Evolutionary conservation across 2,329 filamentous ascomycete species (phyloP).

Genomic region (Dothidotthia symphoricarpi): DNA sequence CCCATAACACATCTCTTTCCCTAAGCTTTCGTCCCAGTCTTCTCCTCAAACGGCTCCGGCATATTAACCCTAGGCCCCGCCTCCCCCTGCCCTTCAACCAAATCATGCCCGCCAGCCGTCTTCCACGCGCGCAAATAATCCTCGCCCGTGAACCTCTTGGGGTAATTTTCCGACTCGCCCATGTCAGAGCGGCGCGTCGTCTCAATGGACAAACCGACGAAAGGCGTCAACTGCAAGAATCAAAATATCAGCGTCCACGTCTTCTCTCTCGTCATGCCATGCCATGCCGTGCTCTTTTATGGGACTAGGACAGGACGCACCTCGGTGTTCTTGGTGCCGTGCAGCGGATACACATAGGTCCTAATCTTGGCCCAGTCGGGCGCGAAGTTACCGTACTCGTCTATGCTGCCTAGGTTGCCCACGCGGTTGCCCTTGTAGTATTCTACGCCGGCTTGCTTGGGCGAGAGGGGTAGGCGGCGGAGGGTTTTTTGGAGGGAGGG

Average conservation of each 20-base stretch:
- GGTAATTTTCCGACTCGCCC: constrained; percentile 16
- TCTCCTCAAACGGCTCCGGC: constrained; percentile 30
- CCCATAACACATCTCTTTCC: neutral
- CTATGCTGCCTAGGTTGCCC: constrained; percentile 82
- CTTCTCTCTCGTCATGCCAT: constrained; percentile 9
- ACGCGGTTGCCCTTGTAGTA: constrained; percentile 97
- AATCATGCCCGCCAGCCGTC: constrained; percentile 29
- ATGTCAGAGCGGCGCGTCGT: constrained; percentile 24
- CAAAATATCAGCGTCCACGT: neutral
- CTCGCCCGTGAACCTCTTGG: constrained; percentile 31
- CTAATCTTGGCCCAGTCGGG: constrained; percentile 86
- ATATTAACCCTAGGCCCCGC: constrained; percentile 15
- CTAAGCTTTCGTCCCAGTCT: constrained; percentile 12
- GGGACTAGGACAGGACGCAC: constrained; percentile 10
- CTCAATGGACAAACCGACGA: constrained; percentile 64
- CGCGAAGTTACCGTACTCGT: constrained; percentile 76
- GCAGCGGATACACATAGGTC: constrained; percentile 78
- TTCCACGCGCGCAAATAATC: constrained; percentile 40
- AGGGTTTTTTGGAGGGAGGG: constrained; percentile 65
- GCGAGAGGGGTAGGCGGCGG: constrained; percentile 77
- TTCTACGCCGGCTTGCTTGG: constrained; percentile 88
- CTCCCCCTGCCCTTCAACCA: constrained; percentile 12
- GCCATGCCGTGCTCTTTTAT: too few relatives aligned
- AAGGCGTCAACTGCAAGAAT: constrained; percentile 67
- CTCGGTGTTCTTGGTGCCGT: constrained; percentile 55